Base-by-base conservation (phyloP, 2,329 filamentous ascomycete genomes). In the Claviceps africana region DNA sequence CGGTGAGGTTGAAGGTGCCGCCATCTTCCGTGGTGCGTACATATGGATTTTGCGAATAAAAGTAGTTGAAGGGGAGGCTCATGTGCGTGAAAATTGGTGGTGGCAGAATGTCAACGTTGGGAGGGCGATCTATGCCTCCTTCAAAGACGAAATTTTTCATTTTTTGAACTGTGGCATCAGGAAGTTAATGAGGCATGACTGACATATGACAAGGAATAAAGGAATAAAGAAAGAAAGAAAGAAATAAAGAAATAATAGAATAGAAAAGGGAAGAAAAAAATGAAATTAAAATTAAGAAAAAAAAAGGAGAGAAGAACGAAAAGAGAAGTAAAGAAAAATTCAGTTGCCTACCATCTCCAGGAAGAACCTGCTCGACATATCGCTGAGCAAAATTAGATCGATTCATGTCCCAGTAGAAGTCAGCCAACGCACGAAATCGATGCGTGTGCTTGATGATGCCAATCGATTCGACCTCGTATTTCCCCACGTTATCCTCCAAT, bases 41-140 rank as follows among this genome's bases (percentile, higher is more conserved):
- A 51, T 84, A 84, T 0, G 86, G 80, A 56, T 95, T 95, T 67
- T 96, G 91, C 39, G 86, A 83, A 68, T 94, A 96, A 56, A 82
- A 82, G 66, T 83, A 86, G 61, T 79, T 83, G 68, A 89, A 90
- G 2, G 86, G 86, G 35, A 91, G 71, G 15, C 79, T 77, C 64
- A 83, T 81, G 52, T 85, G 81, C 2, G 86, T 83, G 65, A 89
- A 87, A n/a, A 81, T 76, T 0, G 88, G 86, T 0, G 88, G 87
- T 13, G 88, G 87, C 40, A 91, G 77, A 45, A 94, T 77, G 58
- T 91, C 86, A 35, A 82, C 77, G 48, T 82, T 75, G 31, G 73
- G 70, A 2, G 72, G 72, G 25, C 72, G 69, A 25, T 83, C 80
- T 59, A 80, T 79, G 44, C 75, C 77, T 28, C 82, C 75, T 31